Conservation (phyloP, 2,329 filamentous ascomycete genomes). For the Clarireedia paspali region DNA sequence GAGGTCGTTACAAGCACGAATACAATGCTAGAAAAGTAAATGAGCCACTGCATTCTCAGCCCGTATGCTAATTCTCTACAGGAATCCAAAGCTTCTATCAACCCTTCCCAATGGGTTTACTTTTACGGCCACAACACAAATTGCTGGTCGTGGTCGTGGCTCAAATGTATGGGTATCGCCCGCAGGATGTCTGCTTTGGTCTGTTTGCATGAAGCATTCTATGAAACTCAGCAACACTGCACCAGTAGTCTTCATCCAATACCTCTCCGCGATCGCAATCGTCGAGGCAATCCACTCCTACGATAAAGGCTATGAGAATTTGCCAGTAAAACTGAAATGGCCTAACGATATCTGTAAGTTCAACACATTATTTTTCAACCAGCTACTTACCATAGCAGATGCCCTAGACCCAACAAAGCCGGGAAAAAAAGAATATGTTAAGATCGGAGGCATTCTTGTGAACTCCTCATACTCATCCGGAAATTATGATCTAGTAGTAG, state of each 20-base stretch:
- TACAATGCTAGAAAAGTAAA: conserved; percentile 80
- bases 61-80: conserved; percentile 28
- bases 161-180: conserved; percentile 94
- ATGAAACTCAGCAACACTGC: conserved; percentile 62
- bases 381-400: conserved; percentile 35
- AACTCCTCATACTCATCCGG: conserved; percentile 75
- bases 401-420: conserved; percentile 55
- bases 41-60: not conserved
- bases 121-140: conserved; percentile 75
- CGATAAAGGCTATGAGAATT: conserved; percentile 61
- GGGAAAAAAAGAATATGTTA: conserved; percentile 55
- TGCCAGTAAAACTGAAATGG: conserved; percentile 91
- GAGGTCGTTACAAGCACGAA: conserved; percentile 93
- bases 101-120: conserved; percentile 82
- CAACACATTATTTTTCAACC: not conserved
- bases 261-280: conserved; percentile 81
- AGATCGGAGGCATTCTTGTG: conserved; percentile 88
- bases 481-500: conserved; percentile 77
- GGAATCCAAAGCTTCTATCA: conserved; percentile 70
- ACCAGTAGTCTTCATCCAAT: conserved; percentile 89
- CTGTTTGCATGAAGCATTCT: conserved; percentile 77
- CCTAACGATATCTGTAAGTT: conserved; percentile 82
- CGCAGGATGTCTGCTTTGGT: conserved; percentile 78
- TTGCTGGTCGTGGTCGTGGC: conserved; percentile 81
- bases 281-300: conserved; percentile 78